These are phyloP conservation scores for Vitis vinifera DNA, from an alignment of 164 flowering plant genomes.

Conservation along the genomic window ASM3070453v1 NC_081811.1:25631001-25631500, in stretches of 20 bases:
- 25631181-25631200: conserved; percentile 62
- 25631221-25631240: conserved; percentile 86
- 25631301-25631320: conserved; percentile 74
- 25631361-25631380: neutral
- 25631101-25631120: conserved; percentile 49
- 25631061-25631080: conserved; percentile 68
- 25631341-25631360: conserved; percentile 37
- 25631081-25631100: conserved; percentile 50
- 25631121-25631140: conserved; percentile 62
- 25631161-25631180: conserved; percentile 62
- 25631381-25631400: neutral
- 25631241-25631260: conserved; percentile 65
- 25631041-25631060: conserved; percentile 65
- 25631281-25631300: conserved; percentile 74
- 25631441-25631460: too few species aligned
- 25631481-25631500: too few species aligned
- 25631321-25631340: conserved; percentile 83
- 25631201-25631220: conserved; percentile 72
- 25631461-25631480: too few species aligned
- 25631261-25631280: conserved; percentile 64
- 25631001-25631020: conserved; percentile 52
- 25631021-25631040: conserved; percentile 53
- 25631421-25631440: too few species aligned
- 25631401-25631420: too few species aligned
- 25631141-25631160: conserved; percentile 85